phyloP scores from a whole-genome alignment of 345 rosid genomes.

The Kandelia obovata region DNA sequence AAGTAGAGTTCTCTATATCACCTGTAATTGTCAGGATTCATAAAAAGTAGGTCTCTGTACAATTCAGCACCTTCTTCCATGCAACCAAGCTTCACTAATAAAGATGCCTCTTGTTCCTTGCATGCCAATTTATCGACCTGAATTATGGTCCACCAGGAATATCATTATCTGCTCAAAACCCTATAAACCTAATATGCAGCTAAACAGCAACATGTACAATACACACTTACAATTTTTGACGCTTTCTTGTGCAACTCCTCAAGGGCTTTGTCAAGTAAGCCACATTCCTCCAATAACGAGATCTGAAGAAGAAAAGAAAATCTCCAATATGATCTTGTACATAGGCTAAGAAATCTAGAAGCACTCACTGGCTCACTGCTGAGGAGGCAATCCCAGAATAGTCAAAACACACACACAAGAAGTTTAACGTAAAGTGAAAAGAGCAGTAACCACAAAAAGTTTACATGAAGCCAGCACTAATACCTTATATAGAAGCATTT shows the following conservation, averaged over 20 bases:
- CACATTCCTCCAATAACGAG: conserved; percentile 86
- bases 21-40: conserved; percentile 99
- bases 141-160: conserved; percentile 21
- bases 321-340: not conserved
- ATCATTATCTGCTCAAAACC: conserved; percentile 16
- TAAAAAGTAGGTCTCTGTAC: conserved; percentile 64
- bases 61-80: conserved; percentile 74
- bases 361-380: too few species aligned
- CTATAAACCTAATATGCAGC: not conserved
- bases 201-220: conserved; percentile 1
- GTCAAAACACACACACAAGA: not conserved
- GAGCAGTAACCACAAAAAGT: not conserved
- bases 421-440: not conserved
- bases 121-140: conserved; percentile 83
- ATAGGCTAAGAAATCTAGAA: not conserved
- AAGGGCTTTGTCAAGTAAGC: conserved; percentile 62
- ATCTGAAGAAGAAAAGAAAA: conserved; percentile 42
- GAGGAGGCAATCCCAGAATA: too few species aligned
- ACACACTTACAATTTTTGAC: conserved; percentile 67
- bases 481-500: conserved; percentile 99
- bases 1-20: conserved; percentile 23
- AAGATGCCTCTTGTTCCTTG: conserved; percentile 88
- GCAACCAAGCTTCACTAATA: conserved; percentile 66
- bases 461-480: not conserved
- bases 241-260: conserved; percentile 75